Conservation (phyloP, 176 grass and related monocot genomes). For the Bonia amplexicaulis region DNA sequence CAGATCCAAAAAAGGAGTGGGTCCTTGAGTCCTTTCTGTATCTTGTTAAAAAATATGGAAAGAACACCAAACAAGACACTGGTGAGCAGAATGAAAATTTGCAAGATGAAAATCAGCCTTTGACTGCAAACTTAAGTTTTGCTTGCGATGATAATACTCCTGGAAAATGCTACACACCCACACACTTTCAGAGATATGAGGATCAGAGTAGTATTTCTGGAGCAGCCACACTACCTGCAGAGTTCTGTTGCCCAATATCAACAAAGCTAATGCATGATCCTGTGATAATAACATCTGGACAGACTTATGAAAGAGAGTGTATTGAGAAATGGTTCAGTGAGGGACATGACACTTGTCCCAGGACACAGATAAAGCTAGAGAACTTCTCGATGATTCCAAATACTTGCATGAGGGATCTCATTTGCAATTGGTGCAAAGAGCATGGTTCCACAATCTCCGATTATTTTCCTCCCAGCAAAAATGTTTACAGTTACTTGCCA, state of each 20-base stretch:
- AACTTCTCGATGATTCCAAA: constrained; percentile 79
- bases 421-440: constrained; percentile 68
- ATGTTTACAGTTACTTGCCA: constrained; percentile 35
- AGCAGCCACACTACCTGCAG: constrained; percentile 48
- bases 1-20: constrained; percentile 67
- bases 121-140: constrained; percentile 7
- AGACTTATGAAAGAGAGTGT: constrained; percentile 81
- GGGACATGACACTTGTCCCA: constrained; percentile 82
- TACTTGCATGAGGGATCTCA: constrained; percentile 77
- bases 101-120: constrained; percentile 28
- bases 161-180: constrained; percentile 35
- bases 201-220: constrained; percentile 33
- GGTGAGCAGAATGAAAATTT: constrained; percentile 34
- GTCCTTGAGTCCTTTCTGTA: constrained; percentile 52
- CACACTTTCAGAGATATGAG: constrained; percentile 30
- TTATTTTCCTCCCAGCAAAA: constrained; percentile 32
- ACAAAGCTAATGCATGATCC: constrained; percentile 81
- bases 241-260: constrained; percentile 93
- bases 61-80: constrained; percentile 45
- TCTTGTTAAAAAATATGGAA: constrained; percentile 77
- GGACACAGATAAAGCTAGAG: constrained; percentile 65
- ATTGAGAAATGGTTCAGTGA: constrained; percentile 92
- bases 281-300: constrained; percentile 87
- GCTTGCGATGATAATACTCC: constrained; percentile 17
- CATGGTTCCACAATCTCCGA: constrained; percentile 34